Evolutionary conservation across 257 asterid genomes (phyloP), one percentile per base, ranked within the genome.

Genomic region (Plantago ovata): DNA sequence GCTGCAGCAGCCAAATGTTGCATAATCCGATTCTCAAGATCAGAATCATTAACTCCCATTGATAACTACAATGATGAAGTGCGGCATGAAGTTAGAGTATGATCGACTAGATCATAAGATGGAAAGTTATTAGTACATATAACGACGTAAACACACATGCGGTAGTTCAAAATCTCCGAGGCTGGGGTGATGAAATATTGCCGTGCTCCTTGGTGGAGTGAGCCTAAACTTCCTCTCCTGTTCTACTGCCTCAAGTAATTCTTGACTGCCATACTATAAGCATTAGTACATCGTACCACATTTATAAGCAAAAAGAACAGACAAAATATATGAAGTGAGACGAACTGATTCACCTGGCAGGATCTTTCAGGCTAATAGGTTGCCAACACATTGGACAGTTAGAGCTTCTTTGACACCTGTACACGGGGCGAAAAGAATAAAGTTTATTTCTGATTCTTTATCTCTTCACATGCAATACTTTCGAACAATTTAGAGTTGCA

Each of bases 321-420:
- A 60, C 22, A 18, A 40, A 58, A 49, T 23, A 58, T 4, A 71
- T 50, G 38, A 61, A 33, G 18, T 52, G 44, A 51, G 41, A 48
- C 28, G 56, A 69, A 64, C 9, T 10, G 56, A 54, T 32, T 42
- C 21, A 88, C 98, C 95, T 84, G 13, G 68, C 15, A 53, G 92
- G 81, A 77, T 92, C 98, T 67, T 92, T 83, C 80, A 92, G 77
- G 71, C 90, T 84, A 76, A 92, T 69, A 59, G 73, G 23, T 76
- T 79, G 96, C 96, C 94, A 92, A 68, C 98, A 92, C 98, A 92
- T 92, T 52, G 98, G 96, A 73, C 98, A 92, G 50, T 79, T 80
- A 53, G 98, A 92, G 75, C 98, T 92, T 74, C 98, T 82, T 62
- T 92, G 95, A 63, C 96, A 88, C 98, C 98, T 92, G 72, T 59